Percentiles rank a stretch among this genome's conserved stretches.
Conservation (phyloP, 2,329 filamentous ascomycete genomes). For the Didymella sp. region DNA sequence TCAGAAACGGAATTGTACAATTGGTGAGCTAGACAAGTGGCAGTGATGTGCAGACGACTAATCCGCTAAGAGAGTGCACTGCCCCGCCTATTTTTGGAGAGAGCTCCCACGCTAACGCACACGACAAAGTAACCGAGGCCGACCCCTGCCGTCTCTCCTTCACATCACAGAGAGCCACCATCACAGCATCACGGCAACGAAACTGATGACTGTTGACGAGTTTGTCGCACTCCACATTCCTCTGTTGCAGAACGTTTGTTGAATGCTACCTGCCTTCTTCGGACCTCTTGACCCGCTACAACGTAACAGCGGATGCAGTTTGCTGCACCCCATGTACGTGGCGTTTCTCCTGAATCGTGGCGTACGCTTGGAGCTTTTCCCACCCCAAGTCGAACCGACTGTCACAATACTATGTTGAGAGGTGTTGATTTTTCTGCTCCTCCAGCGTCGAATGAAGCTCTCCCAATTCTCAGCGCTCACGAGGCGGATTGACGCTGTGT, state of each 20-base stretch:
- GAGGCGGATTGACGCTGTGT: not conserved
- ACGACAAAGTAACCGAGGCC: constrained; percentile 25
- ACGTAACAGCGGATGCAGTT: not conserved
- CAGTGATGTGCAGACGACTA: constrained; percentile 27
- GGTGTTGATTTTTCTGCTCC: not conserved
- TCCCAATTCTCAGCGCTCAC: not conserved
- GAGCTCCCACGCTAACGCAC: constrained; percentile 19
- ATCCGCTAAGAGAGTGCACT: constrained; percentile 34
- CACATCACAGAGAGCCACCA: constrained; percentile 4
- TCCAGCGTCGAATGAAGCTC: not conserved
- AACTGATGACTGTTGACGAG: not conserved
- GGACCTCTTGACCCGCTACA: not conserved
- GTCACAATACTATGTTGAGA: not conserved
- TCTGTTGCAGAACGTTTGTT: not conserved
- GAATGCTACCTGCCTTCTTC: not conserved
- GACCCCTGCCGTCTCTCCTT: constrained; percentile 19
- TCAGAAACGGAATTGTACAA: constrained; percentile 9
- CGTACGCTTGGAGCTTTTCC: not conserved
- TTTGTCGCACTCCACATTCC: not conserved
- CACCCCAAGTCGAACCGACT: not conserved
- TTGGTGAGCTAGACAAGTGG: constrained; percentile 24
- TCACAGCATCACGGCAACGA: constrained; percentile 8
- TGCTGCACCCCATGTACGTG: constrained; percentile 3
- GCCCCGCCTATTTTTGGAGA: constrained; percentile 42
- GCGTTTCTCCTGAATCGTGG: constrained; percentile 11